Evolutionary conservation across 495 filamentous ascomycete genomes (phyloP).

Genomic region (Hypoxylon rickii): DNA sequence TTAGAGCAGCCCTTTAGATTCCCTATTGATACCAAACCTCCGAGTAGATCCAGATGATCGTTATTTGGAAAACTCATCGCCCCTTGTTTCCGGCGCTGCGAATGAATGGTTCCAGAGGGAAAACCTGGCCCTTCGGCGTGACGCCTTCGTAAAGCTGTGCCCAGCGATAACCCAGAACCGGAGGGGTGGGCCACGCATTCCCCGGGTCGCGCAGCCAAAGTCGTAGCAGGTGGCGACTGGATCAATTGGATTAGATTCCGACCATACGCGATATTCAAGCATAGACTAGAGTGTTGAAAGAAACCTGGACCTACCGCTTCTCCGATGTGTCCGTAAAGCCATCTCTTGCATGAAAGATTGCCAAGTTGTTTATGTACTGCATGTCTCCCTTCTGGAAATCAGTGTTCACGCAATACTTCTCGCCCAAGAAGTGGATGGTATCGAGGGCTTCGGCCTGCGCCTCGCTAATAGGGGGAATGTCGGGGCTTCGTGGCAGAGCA

Average conservation of each 20-base stretch:
- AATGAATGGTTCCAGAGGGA: slow-evolving; percentile 59
- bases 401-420: slow-evolving; percentile 55
- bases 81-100: slow-evolving; percentile 45
- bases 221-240: slow-evolving; percentile 60
- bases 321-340: slow-evolving; percentile 52
- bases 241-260: slow-evolving; percentile 11
- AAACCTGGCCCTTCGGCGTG: slow-evolving; percentile 52
- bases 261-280: background rate
- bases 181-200: slow-evolving; percentile 59
- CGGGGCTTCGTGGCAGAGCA: slow-evolving; percentile 51
- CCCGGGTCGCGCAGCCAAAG: slow-evolving; percentile 64
- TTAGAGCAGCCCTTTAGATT: background rate
- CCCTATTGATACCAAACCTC: background rate
- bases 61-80: no score
- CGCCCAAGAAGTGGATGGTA: slow-evolving; percentile 64
- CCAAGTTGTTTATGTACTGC: slow-evolving; percentile 59
- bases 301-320: slow-evolving; percentile 46
- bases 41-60: no score
- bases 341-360: slow-evolving; percentile 56
- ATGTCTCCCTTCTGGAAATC: slow-evolving; percentile 61
- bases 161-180: slow-evolving; percentile 53
- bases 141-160: slow-evolving; percentile 57
- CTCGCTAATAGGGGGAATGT: slow-evolving; percentile 64
- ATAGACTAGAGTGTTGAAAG: no score
- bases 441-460: slow-evolving; percentile 72